These are phyloP conservation scores for Wickerhamomyces alni DNA, from an alignment of 805 yeast genomes.

Conservation along the genomic window DNA sequence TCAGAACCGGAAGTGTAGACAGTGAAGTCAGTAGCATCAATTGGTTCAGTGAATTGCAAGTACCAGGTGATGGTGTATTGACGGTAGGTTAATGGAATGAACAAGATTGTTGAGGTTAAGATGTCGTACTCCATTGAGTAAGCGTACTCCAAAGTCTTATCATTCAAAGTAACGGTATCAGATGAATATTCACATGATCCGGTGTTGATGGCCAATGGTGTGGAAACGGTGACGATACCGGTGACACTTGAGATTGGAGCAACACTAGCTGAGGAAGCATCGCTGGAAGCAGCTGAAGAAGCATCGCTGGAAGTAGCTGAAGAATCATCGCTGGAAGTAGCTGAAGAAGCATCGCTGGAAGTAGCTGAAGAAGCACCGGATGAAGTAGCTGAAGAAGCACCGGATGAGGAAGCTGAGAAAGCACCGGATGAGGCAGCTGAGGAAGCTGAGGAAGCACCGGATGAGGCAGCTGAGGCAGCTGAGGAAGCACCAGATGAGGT, in stretches of 20 bases:
- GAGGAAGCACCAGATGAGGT: too few relatives aligned
- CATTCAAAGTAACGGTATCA: too few relatives aligned
- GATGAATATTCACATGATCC: too few relatives aligned
- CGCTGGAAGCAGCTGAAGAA: neutral
- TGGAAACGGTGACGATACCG: conserved; percentile 7
- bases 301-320: conserved; percentile 3
- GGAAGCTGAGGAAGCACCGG: neutral
- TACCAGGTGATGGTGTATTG: conserved; percentile 13
- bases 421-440: conserved; percentile 1
- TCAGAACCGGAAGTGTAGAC: conserved; percentile 3
- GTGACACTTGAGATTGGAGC: neutral
- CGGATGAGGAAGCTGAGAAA: neutral
- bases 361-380: neutral
- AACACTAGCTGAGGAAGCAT: neutral
- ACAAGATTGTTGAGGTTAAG: neutral
- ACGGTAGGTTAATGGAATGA: conserved; percentile 1
- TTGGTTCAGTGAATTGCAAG: conserved; percentile 8
- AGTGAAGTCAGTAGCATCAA: conserved; percentile 10
- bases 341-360: conserved; percentile 5
- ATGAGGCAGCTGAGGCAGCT: neutral
- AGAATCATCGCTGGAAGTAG: neutral
- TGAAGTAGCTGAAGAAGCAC: conserved; percentile 1
- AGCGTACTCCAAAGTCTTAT: neutral
- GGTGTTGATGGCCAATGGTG: conserved; percentile 2
- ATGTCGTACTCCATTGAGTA: conserved; percentile 5